Evolutionary conservation across 2,329 filamentous ascomycete species (phyloP), one percentile per base, ranked within the genome.

Genomic region (Pseudopithomyces maydicus): DNA sequence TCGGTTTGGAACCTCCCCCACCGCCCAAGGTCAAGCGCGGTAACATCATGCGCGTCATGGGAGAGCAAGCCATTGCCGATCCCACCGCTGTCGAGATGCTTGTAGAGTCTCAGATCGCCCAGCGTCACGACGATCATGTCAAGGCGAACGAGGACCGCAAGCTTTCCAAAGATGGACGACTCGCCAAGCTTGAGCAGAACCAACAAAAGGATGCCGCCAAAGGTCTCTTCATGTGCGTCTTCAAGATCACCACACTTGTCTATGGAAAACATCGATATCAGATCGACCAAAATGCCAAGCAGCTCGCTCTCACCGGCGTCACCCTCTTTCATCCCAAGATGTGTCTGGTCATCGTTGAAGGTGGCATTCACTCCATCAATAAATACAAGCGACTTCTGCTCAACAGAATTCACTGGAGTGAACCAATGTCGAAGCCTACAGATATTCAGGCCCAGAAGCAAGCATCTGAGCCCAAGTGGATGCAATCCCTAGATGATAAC

Each of bases 11-110:
- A 58, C 92, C 93, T 2, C 91, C 94, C 19, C 92, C 93, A 26
- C 90, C 93, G 23, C 94, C 95, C 11, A 99, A 98, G 78, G 92
- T 99, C 66, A 98, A 97, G 79, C 96, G 96, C 77, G 91, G 90
- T 56, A 99, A 99, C 75, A 85, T 99, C 72, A 99, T 99, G 95
- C 89, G 93, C 56, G 95, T 99, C 29, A 83, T 97, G 54, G 95
- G 95, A 61, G 92, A 97, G 73, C 89, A 92, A 77, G 89, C 89
- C 17, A 94, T 99, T 64, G 96, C 97, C 72, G 95, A 99, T 77
- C 95, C 95, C 6, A 99, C 96, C 0, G 95, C 95, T 3, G 95
- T 99, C 44, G 95, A 99, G 78, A 92, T 92, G 49, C 88, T 92
- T 22, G 95, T 99, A 50, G 97, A 96, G 75, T 85, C 89, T 52